These are phyloP conservation scores for Luvunga scandens DNA, from an alignment of 345 rosid species.

Conservation along the genomic window DNA sequence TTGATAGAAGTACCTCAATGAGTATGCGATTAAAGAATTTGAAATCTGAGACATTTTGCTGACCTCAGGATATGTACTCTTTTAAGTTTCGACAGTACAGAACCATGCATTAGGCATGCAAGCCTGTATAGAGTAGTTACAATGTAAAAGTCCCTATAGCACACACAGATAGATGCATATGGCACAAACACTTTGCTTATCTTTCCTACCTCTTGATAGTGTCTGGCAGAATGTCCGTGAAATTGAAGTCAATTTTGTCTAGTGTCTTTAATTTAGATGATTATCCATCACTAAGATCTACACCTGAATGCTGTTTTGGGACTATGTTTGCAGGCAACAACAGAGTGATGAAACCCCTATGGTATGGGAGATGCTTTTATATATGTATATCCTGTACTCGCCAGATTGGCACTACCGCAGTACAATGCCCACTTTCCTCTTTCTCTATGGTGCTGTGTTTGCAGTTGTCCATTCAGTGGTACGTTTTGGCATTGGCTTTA, in stretches of 20 bases:
- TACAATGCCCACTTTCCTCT: conserved; percentile 92
- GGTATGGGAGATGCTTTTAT: conserved; percentile 98
- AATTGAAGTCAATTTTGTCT: neutral
- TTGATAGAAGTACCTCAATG: neutral
- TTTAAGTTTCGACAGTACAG: neutral
- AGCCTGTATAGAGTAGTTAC: neutral
- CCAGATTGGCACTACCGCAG: conserved; percentile 98
- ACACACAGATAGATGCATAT: neutral
- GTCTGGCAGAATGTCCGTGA: neutral
- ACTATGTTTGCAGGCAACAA: conserved; percentile 64
- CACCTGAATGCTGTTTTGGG: neutral
- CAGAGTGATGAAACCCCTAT: conserved; percentile 96
- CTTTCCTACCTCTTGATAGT: neutral
- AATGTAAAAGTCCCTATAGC: neutral
- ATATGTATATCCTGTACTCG: conserved; percentile 87
- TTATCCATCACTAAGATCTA: neutral
- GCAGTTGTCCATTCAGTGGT: conserved; percentile 63
- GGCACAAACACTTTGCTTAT: no score
- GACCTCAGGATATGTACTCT: neutral
- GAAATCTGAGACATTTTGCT: neutral
- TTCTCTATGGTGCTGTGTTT: conserved; percentile 79
- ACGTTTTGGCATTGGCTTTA: conserved; percentile 76
- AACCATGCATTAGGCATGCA: neutral
- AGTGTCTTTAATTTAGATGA: neutral
- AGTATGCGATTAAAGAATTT: neutral